Percentiles rank a stretch among this genome's conserved stretches.
These are phyloP conservation scores for Phytophthora quininea DNA, from an alignment of 352 stramenopile genomes.

Conservation along the genomic window DNA sequence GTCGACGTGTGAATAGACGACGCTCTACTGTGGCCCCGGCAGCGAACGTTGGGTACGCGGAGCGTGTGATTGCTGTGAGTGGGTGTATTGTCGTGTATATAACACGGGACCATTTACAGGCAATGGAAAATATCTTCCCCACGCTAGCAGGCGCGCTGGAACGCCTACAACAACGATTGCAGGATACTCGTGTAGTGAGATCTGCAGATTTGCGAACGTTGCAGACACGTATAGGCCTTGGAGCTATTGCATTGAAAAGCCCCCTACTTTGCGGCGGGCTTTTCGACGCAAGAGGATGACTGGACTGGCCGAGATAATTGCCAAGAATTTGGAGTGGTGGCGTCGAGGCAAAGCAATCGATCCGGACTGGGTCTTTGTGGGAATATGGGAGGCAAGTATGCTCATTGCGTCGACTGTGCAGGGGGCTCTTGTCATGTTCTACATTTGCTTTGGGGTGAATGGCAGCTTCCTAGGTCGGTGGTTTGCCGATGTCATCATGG, in stretches of 20 bases:
- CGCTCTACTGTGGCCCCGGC: conserved; percentile 8
- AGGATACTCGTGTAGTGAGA: conserved; percentile 32
- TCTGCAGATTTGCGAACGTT: conserved; percentile 39
- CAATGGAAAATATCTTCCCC: conserved; percentile 42
- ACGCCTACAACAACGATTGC: conserved; percentile 36
- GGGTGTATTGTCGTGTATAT: conserved; percentile 63
- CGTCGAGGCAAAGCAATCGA: conserved; percentile 44
- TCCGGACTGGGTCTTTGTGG: conserved; percentile 52
- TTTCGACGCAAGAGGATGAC: conserved; percentile 27
- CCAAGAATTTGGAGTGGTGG: conserved; percentile 44
- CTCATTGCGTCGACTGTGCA: conserved; percentile 49
- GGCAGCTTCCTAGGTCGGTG: conserved; percentile 19
- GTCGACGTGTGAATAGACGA: conserved; percentile 12
- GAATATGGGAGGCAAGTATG: conserved; percentile 57
- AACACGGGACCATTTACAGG: conserved; percentile 47
- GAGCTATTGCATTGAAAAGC: conserved; percentile 23
- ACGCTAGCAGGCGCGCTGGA: conserved; percentile 34
- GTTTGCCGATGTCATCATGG: conserved; percentile 31
- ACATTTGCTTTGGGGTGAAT: conserved; percentile 51
- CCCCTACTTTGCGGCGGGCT: conserved; percentile 23
- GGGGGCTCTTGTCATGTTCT: conserved; percentile 49
- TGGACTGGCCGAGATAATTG: conserved; percentile 16
- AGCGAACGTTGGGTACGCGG: conserved; percentile 33
- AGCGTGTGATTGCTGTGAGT: conserved; percentile 53
- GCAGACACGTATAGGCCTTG: conserved; percentile 21